Evolutionary conservation across 352 stramenopile genomes (phyloP), one percentile per base, ranked within the genome.

Genomic region (Phytophthora parvispora): DNA sequence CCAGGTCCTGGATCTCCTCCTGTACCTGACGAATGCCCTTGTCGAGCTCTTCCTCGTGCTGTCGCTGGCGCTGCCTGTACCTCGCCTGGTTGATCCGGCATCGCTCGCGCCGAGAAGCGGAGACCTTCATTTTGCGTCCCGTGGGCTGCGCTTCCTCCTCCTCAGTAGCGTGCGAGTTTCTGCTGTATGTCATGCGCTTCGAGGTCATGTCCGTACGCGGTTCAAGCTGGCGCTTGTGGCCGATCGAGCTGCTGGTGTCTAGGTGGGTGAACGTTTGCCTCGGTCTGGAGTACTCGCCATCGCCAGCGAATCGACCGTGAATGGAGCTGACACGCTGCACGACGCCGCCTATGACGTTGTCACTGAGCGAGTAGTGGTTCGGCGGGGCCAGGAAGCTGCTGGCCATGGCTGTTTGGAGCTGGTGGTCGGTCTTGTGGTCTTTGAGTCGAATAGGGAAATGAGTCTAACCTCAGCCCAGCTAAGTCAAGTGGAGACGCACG

Each of bases 81-180:
- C 50, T 10, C 5, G 60, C 50, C 34, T 68, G 50, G 38, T 68
- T 61, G 38, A 68, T 61, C 13, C 60, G 34, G 13, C 60, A 60
- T 1, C 50, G 60, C 22, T 67, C 60, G 22, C 48, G 60, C 24
- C 42, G 50, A 47, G 50, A 38, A 7, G 42, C 42, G 2, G 55
- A 51, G 16, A 51, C 18, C 53, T 38, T 50, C 36, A 48, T 54
- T 38, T 52, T 63, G 38, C 18, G 27, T 52, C 10, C 29, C 22
- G n/a, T n/a, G 12, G 32, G 10, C 32, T 10, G 32, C 12, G 3
- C 16, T 18, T 6, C 16, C 38, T 45, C 38, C 7, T 22, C 38
- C 12, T 45, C 38, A 3, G 6, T 12, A 22, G 38, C 16, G 38
- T 22, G 22, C 18, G 38, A 45, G 36, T 45, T 18, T n/a, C 36